Percentiles rank a stretch among this genome's conserved stretches.
Conservation (phyloP, 306 rosid genomes). For the Vigna trinervia region DNA sequence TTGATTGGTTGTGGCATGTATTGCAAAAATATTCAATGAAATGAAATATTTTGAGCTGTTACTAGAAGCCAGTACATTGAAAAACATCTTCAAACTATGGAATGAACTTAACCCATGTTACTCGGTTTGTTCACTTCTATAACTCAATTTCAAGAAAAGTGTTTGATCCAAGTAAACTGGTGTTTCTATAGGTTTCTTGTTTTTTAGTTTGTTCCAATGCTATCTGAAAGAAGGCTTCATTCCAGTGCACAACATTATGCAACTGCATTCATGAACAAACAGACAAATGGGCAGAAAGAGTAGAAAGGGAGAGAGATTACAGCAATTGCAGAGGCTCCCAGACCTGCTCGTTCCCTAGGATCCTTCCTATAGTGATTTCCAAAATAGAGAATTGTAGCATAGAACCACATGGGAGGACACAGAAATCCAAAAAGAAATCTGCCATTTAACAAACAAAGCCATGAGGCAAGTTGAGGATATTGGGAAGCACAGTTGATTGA, state of each 20-base stretch:
- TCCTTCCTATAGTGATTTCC: conserved; percentile 84
- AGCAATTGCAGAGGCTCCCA: conserved; percentile 94
- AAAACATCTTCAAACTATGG: neutral
- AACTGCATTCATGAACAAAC: neutral
- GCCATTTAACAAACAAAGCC: conserved; percentile 41
- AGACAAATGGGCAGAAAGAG: conserved; percentile 5
- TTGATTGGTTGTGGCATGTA: neutral
- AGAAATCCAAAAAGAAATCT: conserved; percentile 88
- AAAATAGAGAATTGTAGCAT: conserved; percentile 80
- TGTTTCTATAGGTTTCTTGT: conserved; percentile 19
- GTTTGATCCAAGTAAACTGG: conserved; percentile 17
- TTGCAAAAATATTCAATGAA: neutral
- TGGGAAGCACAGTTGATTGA: neutral
- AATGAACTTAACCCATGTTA: neutral
- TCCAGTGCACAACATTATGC: conserved; percentile 17
- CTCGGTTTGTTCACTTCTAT: conserved; percentile 13
- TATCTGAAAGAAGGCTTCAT: conserved; percentile 30
- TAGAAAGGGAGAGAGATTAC: conserved; percentile 52
- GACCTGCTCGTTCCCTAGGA: conserved; percentile 96
- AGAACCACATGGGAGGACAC: conserved; percentile 87
- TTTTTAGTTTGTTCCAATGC: conserved; percentile 11
- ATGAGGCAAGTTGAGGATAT: conserved; percentile 43
- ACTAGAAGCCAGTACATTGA: neutral
- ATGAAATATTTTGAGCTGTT: neutral
- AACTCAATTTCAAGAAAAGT: conserved; percentile 7